Conservation (phyloP, 1,139 yeast genomes). For the Scheffersomyces cryptocercus region DNA sequence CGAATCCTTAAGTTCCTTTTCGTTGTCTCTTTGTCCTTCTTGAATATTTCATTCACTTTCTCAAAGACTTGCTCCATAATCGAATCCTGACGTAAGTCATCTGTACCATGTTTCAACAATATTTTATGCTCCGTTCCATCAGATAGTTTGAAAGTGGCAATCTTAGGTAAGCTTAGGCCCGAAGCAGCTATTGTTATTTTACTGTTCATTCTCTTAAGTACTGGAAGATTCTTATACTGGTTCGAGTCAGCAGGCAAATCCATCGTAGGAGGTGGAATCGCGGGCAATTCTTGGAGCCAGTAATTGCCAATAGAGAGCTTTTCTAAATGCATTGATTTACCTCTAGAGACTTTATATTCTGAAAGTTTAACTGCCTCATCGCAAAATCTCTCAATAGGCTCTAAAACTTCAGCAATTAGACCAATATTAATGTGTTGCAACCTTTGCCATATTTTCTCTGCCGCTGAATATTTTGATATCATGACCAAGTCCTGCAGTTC, state of each 20-base stretch:
- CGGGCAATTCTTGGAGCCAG: conserved; percentile 57
- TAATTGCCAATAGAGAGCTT: conserved; percentile 46
- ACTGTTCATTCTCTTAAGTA: conserved; percentile 45
- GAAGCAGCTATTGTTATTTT: conserved; percentile 64
- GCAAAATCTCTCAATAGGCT: conserved; percentile 51
- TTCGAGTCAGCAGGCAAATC: conserved; percentile 42
- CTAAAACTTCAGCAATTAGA: conserved; percentile 24
- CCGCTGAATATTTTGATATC: conserved; percentile 52
- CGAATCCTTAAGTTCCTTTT: conserved; percentile 61
- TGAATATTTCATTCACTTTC: conserved; percentile 75
- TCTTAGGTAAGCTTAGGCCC: conserved; percentile 87
- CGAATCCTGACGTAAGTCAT: conserved; percentile 92
- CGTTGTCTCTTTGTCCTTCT: conserved; percentile 56
- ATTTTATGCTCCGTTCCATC: conserved; percentile 61
- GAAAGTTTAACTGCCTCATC: conserved; percentile 55
- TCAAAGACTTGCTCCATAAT: conserved; percentile 97
- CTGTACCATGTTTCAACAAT: conserved; percentile 81
- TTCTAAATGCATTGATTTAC: conserved; percentile 35
- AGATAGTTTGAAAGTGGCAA: conserved; percentile 53
- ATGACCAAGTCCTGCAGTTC: conserved; percentile 35
- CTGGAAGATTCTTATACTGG: conserved; percentile 51
- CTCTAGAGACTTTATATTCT: conserved; percentile 38
- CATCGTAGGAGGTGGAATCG: conserved; percentile 72
- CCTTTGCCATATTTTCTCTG: conserved; percentile 45
- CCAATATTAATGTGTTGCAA: conserved; percentile 17